phyloP scores from a whole-genome alignment of 2,329 filamentous ascomycete genomes.

The Xylaria arbuscula region DNA sequence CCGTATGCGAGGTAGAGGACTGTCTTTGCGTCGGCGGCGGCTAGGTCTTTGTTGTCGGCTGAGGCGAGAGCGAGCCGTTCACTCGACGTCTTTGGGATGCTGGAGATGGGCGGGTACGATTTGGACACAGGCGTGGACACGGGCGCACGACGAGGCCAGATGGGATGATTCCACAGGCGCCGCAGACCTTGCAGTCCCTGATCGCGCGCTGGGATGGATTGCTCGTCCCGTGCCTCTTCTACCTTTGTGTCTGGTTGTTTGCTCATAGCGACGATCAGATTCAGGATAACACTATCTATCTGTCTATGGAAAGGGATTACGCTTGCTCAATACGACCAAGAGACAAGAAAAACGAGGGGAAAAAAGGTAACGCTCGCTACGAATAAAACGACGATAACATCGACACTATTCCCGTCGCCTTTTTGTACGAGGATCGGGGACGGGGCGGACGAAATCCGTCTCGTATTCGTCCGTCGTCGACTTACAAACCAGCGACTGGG shows the following conservation, averaged over 20 bases:
- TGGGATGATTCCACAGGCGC: conserved; percentile 38
- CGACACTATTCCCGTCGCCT: background rate
- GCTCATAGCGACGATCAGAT: conserved; percentile 22
- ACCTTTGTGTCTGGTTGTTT: conserved; percentile 25
- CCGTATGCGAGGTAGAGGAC: conserved; percentile 90
- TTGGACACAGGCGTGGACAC: background rate
- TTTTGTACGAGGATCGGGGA: conserved; percentile 17
- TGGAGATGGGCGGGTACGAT: conserved; percentile 46
- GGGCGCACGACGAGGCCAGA: conserved; percentile 16
- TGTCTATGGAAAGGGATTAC: background rate
- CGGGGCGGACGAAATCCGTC: conserved; percentile 2
- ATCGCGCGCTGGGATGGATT: conserved; percentile 23
- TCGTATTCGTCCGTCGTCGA: conserved; percentile 21
- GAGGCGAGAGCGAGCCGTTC: conserved; percentile 54
- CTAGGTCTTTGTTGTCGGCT: conserved; percentile 38
- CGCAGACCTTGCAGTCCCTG: conserved; percentile 37
- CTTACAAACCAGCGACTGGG: background rate
- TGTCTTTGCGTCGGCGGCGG: conserved; percentile 54
- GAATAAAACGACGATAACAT: conserved; percentile 1
- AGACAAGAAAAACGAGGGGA: background rate
- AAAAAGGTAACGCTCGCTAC: conserved; percentile 12
- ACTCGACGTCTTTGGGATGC: conserved; percentile 53
- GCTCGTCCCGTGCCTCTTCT: conserved; percentile 33
- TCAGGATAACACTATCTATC: background rate
- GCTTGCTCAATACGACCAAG: background rate